Evolutionary conservation across 352 stramenopile species (phyloP), one percentile per base, ranked within the genome.

Genomic region (Phytophthora lateralis): DNA sequence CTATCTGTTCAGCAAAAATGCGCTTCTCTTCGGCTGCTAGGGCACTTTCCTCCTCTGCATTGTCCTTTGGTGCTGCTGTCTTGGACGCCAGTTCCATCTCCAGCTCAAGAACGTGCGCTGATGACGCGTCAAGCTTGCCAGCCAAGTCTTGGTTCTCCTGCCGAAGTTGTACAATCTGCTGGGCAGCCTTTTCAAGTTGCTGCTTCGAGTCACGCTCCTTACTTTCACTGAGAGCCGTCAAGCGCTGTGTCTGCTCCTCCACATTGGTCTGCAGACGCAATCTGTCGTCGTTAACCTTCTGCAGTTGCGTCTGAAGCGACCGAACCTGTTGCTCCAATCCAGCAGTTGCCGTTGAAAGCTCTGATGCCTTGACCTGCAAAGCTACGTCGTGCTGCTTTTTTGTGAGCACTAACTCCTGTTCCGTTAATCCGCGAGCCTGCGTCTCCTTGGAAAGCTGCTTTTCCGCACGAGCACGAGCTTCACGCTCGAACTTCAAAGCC

Each of bases 381-480:
- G 78, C 63, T 39, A 91, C 78, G 5, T 85, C 81, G 15, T 85
- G 69, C 34, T 93, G 80, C 55, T 91, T 88, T 65, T 90, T 90
- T n/a, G 74, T 73, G 0, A 93, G 64, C 9, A 62, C 67, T n/a
- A 93, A 49, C 52, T 93, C 84, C 54, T 93, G 84, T 47, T 90
- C 80, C 0, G 76, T 68, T 6, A 93, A 57, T n/a, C 70, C 75
- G 4, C 75, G 70, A 17, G 75, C 76, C 41, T 88, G 77, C 3
- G 70, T 80, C 48, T 90, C 82, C 24, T 84, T 85, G 15, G 73
- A 63, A 11, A 93, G 60, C 17, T 89, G 76, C 30, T 85, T 84
- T 46, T 93, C 84, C 3, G 72, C 48, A 14, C 84, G 76, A 17
- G 68, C 61, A 8, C 84, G 80, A 5, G 76, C 65, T 42, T 91